These are phyloP conservation scores for Boletus fagicola DNA, from an alignment of 768 basidiomycete species.

Conservation along the genomic window DNA sequence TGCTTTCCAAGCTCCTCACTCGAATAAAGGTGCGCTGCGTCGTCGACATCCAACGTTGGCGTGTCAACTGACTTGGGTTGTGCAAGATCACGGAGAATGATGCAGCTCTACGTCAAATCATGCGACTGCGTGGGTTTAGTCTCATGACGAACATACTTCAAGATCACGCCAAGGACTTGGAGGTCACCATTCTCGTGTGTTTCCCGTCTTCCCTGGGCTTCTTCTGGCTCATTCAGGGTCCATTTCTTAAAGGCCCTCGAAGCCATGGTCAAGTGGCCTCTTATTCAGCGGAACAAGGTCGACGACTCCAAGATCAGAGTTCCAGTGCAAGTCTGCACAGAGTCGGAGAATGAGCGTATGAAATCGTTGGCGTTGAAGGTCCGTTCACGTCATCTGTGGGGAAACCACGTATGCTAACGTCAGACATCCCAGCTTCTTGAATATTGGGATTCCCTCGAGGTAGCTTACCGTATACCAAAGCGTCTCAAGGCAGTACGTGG, in stretches of 20 bases:
- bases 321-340: conserved; percentile 54
- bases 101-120: conserved; percentile 73
- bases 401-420: neutral
- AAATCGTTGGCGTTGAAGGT: conserved; percentile 65
- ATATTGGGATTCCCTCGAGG: conserved; percentile 74
- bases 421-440: conserved; percentile 56
- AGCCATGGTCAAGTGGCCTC: conserved; percentile 74
- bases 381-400: conserved; percentile 8
- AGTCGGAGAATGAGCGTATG: conserved; percentile 55
- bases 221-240: neutral
- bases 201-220: neutral
- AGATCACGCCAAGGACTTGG: conserved; percentile 68
- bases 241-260: conserved; percentile 49
- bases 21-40: conserved; percentile 68
- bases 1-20: conserved; percentile 78
- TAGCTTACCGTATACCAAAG: conserved; percentile 88
- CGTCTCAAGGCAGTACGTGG: conserved; percentile 44
- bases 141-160: conserved; percentile 87
- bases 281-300: conserved; percentile 86
- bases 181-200: conserved; percentile 69
- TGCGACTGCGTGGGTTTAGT: conserved; percentile 91
- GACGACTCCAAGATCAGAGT: conserved; percentile 75
- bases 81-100: conserved; percentile 81
- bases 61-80: neutral
- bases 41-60: neutral